Evolutionary conservation across 805 yeast species (phyloP).

Genomic region (Lachancea lanzarotensis): DNA sequence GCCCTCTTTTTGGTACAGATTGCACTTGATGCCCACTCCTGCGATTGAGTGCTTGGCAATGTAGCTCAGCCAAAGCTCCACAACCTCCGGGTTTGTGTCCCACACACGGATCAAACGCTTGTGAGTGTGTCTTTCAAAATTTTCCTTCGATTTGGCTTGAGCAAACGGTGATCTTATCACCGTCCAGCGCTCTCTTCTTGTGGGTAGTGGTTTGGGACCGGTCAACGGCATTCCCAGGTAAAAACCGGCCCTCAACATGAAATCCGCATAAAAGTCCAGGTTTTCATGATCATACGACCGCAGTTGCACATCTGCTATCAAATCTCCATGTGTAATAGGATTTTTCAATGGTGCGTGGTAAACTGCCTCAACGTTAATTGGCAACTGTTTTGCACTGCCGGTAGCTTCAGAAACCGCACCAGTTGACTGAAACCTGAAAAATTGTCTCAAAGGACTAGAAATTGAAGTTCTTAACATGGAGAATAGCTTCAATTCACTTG

Average conservation of each 20-base stretch:
- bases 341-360: conserved; percentile 74
- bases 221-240: conserved; percentile 82
- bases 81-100: conserved; percentile 79
- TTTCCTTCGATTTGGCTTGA: conserved; percentile 90
- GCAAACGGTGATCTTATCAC: conserved; percentile 91
- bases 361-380: conserved; percentile 62
- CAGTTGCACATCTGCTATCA: conserved; percentile 70
- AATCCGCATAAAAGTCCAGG: conserved; percentile 72
- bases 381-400: neutral
- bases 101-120: conserved; percentile 66
- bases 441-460: neutral
- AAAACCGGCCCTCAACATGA: conserved; percentile 83
- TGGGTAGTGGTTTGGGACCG: conserved; percentile 62
- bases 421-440: conserved; percentile 15
- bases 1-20: conserved; percentile 49
- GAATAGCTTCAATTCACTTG: too few relatives aligned
- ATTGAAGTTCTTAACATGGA: conserved; percentile 1
- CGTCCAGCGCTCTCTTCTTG: conserved; percentile 83
- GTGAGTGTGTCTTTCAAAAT: conserved; percentile 83
- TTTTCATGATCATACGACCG: conserved; percentile 66
- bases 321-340: conserved; percentile 60
- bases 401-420: conserved; percentile 2
- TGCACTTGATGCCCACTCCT: conserved; percentile 80
- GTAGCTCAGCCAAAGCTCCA: conserved; percentile 76
- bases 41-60: conserved; percentile 68